phyloP scores from a whole-genome alignment of 2,329 filamentous ascomycete species.

The Microthyrium microscopicum region DNA sequence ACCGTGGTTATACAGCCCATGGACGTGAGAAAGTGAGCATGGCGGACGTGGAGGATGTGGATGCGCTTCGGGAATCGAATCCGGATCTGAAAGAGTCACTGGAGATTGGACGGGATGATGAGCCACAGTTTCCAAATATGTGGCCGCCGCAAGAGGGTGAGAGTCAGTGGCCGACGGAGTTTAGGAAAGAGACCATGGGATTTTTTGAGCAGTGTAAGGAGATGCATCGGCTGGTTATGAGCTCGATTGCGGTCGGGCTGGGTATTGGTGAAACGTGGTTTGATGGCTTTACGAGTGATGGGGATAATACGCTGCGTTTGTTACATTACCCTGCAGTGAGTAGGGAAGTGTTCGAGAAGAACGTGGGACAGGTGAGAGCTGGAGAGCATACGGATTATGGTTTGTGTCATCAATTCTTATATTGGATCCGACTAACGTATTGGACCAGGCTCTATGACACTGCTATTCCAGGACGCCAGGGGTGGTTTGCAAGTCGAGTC shows the following conservation, averaged over 20 bases:
- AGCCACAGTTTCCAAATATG: constrained; percentile 51
- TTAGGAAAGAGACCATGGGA: constrained; percentile 53
- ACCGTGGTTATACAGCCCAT: constrained; percentile 30
- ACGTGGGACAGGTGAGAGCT: constrained; percentile 55
- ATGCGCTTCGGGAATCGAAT: constrained; percentile 17
- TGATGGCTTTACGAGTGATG: constrained; percentile 49
- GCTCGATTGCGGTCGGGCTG: constrained; percentile 70
- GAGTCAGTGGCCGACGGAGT: constrained; percentile 46
- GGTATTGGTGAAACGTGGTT: constrained; percentile 57
- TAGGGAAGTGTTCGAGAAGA: constrained; percentile 47
- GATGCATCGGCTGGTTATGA: constrained; percentile 65
- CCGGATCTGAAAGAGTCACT: constrained; percentile 39
- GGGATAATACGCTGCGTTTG: constrained; percentile 41
- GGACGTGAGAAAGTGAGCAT: constrained; percentile 26
- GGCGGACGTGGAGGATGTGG: constrained; percentile 20
- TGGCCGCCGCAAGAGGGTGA: constrained; percentile 50
- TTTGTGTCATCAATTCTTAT: constrained; percentile 10
- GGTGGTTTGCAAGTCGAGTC: constrained; percentile 47
- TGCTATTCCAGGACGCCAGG: constrained; percentile 34
- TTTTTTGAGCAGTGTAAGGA: constrained; percentile 63
- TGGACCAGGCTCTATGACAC: constrained; percentile 27
- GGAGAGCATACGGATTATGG: constrained; percentile 60
- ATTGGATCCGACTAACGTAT: not conserved
- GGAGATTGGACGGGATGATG: constrained; percentile 43
- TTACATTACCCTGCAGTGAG: constrained; percentile 60